Base-by-base conservation (phyloP, 129 eudicot genomes). In the Sambucus nigra region DNA sequence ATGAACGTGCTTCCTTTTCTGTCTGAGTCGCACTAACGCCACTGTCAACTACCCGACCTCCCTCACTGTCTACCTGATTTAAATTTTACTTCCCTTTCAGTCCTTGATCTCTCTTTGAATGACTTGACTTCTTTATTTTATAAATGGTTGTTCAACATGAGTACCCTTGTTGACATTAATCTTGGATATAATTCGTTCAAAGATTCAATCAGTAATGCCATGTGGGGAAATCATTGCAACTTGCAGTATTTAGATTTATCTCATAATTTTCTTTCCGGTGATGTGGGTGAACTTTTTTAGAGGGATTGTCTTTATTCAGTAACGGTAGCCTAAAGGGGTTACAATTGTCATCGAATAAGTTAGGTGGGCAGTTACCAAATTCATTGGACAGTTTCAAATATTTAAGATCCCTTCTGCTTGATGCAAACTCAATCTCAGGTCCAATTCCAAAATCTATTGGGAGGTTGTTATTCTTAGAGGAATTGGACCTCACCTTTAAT, bases 71-170 rank as follows among this genome's bases (percentile, higher is more conserved):
- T 49, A 6, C 66, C 61, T 1, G n/a, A 2, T 42, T 31, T 26
- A 8, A 69, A 75, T 41, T 25, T 69, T 8, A 69, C 68, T 2
- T 64, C 70, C 33, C 56, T 75, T 18, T 28, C 38, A 5, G 53
- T 58, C 22, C 67, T 75, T 31, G 69, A 74, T 53, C 64, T 74
- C 38, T 46, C 63, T 5, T 1, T 4, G 3, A 77, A 77, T 45
- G 15, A 14, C 1, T 68, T 77, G n/a, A 52, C 47, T 22, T 56
- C 74, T n/a, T 41, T 59, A 0, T 7, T 73, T 5, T 63, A 59
- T 24, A 18, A 25, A 22, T 55, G 64, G 59, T 5, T 70, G 5
- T 29, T 25, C 19, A 70, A 53, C 14, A 45, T 65, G 7, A 59
- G 48, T 5, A 52, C 32, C 45, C 60, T 65, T 26, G 22, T 12